Evolutionary conservation across 2,329 filamentous ascomycete species (phyloP).

Genomic region (Ceratocystis papillata): DNA sequence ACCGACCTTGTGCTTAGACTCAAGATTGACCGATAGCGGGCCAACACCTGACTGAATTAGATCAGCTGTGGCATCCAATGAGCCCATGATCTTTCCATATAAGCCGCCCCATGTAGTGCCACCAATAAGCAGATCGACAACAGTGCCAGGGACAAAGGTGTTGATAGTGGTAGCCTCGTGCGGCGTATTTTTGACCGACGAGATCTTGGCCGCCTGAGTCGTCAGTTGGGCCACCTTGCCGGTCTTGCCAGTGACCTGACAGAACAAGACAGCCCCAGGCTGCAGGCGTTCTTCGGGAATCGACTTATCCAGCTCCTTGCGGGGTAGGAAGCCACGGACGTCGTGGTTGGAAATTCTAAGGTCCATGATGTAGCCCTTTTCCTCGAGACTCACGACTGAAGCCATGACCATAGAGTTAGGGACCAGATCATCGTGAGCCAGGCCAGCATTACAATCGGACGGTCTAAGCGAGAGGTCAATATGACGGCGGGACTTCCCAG

Average conservation of each 20-base stretch:
- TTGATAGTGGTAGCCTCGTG: slow-evolving; percentile 75
- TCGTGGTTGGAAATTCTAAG: slow-evolving; percentile 59
- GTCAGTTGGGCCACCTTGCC: slow-evolving; percentile 82
- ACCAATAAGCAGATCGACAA: slow-evolving; percentile 71
- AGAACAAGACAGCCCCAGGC: slow-evolving; percentile 75
- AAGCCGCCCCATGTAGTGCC: slow-evolving; percentile 66
- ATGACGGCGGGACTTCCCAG: slow-evolving; percentile 59
- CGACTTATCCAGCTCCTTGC: slow-evolving; percentile 62
- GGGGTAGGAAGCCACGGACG: slow-evolving; percentile 72
- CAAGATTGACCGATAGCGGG: slow-evolving; percentile 56
- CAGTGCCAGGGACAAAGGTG: slow-evolving; percentile 82
- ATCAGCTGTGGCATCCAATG: slow-evolving; percentile 83
- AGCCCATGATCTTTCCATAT: slow-evolving; percentile 80
- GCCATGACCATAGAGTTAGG: slow-evolving; percentile 73
- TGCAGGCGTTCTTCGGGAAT: slow-evolving; percentile 59
- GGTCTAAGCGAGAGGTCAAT: slow-evolving; percentile 84
- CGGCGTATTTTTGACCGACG: slow-evolving; percentile 54
- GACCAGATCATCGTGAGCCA: slow-evolving; percentile 63
- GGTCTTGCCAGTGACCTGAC: slow-evolving; percentile 65
- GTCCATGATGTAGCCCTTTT: slow-evolving; percentile 91
- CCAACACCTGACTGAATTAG: slow-evolving; percentile 75
- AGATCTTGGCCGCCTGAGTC: slow-evolving; percentile 57
- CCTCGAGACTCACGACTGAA: slow-evolving; percentile 81
- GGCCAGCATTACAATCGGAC: slow-evolving; percentile 61
- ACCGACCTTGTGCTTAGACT: slow-evolving; percentile 69